These are phyloP conservation scores for Boeremia exigua DNA, from an alignment of 2,329 filamentous ascomycete genomes.

Conservation along the genomic window DNA sequence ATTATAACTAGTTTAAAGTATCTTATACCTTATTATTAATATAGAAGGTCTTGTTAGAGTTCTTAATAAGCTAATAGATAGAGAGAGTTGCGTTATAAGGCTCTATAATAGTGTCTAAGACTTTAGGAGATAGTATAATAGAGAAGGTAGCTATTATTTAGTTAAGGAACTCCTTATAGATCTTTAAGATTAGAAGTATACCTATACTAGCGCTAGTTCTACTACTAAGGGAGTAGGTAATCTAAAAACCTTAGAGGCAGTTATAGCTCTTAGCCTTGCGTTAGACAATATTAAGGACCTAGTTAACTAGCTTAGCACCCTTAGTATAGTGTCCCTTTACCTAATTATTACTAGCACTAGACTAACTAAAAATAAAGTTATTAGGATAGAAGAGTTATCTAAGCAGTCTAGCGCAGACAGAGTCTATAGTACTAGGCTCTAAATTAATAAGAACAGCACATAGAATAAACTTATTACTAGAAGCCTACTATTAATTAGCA, in stretches of 20 bases:
- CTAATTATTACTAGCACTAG: conserved; percentile 99
- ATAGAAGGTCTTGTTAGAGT: conserved; percentile 99
- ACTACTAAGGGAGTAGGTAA: conserved; percentile 99
- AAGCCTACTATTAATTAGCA: conserved; percentile 66
- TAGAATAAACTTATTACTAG: conserved; percentile 98
- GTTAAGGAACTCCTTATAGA: conserved; percentile 99
- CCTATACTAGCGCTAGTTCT: conserved; percentile 99
- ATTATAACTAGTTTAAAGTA: too few species aligned
- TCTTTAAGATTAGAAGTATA: conserved; percentile 99
- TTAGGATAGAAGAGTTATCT: conserved; percentile 99
- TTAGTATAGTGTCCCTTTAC: conserved; percentile 99
- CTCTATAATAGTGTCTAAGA: conserved; percentile 99
- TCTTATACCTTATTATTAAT: conserved; percentile 99
- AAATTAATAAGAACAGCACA: conserved; percentile 99
- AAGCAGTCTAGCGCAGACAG: conserved; percentile 96
- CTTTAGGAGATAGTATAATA: conserved; percentile 97
- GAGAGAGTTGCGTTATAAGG: conserved; percentile 99
- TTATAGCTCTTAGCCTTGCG: conserved; percentile 99
- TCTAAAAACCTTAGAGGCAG: conserved; percentile 99
- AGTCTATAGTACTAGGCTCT: conserved; percentile 99
- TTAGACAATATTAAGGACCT: conserved; percentile 97
- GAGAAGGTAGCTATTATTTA: conserved; percentile 99
- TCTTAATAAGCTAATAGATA: conserved; percentile 98
- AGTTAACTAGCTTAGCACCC: conserved; percentile 97
- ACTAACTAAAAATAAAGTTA: conserved; percentile 99